A percentile compares a stretch with the other conserved stretches of the same genome.
Conservation (phyloP, 2,329 filamentous ascomycete genomes). For the Trichoderma lentiforme region DNA sequence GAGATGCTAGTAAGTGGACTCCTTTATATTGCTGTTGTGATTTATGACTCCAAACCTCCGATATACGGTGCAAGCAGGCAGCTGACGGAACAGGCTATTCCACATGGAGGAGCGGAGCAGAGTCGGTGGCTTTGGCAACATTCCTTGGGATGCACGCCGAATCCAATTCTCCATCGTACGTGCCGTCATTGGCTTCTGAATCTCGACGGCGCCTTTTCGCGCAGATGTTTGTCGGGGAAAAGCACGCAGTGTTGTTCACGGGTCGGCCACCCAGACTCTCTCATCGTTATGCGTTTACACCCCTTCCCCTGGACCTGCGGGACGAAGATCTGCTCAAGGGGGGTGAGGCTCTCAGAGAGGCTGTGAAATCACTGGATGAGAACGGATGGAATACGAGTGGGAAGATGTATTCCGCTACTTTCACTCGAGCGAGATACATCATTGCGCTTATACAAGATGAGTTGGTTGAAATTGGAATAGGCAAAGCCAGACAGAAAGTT, state of each 20-base stretch:
- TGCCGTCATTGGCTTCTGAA: slow-evolving; percentile 36
- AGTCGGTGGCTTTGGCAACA: slow-evolving; percentile 35
- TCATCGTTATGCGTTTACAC: slow-evolving; percentile 51
- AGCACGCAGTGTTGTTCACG: slow-evolving; percentile 48
- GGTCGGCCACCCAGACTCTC: slow-evolving; percentile 53
- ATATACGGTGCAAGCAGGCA: neutral
- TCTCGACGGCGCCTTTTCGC: slow-evolving; percentile 32
- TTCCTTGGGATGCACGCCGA: slow-evolving; percentile 37
- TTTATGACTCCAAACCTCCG: neutral
- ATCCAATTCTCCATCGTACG: slow-evolving; percentile 26
- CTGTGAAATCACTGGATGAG: slow-evolving; percentile 37
- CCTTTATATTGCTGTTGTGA: neutral
- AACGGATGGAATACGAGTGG: slow-evolving; percentile 52
- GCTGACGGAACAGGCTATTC: slow-evolving; percentile 30
- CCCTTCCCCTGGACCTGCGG: slow-evolving; percentile 52
- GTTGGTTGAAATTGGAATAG: slow-evolving; percentile 55
- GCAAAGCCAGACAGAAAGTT: slow-evolving; percentile 23
- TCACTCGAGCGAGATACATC: slow-evolving; percentile 43
- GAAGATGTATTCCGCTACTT: slow-evolving; percentile 42
- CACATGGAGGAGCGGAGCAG: slow-evolving; percentile 37
- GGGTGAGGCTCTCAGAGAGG: slow-evolving; percentile 26
- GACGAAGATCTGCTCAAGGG: slow-evolving; percentile 48
- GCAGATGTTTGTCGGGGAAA: slow-evolving; percentile 44
- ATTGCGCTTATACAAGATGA: slow-evolving; percentile 55
- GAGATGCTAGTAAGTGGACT: slow-evolving; percentile 38